These are phyloP conservation scores for Apiospora marii DNA, from an alignment of 2,329 filamentous ascomycete species.

Conservation along the genomic window DNA sequence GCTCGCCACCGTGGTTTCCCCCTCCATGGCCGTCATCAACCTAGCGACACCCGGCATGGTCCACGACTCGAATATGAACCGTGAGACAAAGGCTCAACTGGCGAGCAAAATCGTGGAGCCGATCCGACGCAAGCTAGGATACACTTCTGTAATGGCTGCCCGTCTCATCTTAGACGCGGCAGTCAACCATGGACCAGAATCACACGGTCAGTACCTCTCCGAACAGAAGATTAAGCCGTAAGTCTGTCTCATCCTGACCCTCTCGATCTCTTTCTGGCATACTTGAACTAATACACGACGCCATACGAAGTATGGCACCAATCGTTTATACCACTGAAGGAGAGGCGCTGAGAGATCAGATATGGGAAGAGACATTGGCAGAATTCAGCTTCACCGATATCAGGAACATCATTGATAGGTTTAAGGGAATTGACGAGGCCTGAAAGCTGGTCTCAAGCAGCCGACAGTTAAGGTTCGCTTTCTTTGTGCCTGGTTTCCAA, in stretches of 20 bases:
- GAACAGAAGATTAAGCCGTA: slow-evolving; percentile 32
- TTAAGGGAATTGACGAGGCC: too few relatives aligned
- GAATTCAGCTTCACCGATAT: slow-evolving; percentile 35
- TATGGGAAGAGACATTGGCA: slow-evolving; percentile 38
- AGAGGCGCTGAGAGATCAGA: slow-evolving; percentile 26
- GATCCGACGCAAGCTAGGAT: slow-evolving; percentile 23
- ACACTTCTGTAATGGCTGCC: slow-evolving; percentile 29
- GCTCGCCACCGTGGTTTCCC: slow-evolving; percentile 36
- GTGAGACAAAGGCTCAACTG: neutral
- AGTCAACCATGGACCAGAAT: slow-evolving; percentile 30
- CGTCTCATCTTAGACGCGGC: slow-evolving; percentile 31
- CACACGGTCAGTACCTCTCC: slow-evolving; percentile 33
- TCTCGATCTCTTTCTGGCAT: neutral
- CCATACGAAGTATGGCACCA: slow-evolving; percentile 30
- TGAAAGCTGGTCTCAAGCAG: too few relatives aligned
- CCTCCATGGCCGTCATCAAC: slow-evolving; percentile 27
- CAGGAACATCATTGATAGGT: slow-evolving; percentile 24
- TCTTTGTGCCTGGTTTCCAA: too few relatives aligned
- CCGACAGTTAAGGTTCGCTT: too few relatives aligned
- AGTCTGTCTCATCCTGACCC: slow-evolving; percentile 21
- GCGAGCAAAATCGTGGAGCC: neutral
- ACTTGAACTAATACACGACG: neutral
- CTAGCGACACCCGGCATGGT: slow-evolving; percentile 25
- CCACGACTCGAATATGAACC: slow-evolving; percentile 24
- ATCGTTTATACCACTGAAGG: slow-evolving; percentile 34